Conservation (phyloP, 148 eudicot species). For the Pharnaceum exiguum region DNA sequence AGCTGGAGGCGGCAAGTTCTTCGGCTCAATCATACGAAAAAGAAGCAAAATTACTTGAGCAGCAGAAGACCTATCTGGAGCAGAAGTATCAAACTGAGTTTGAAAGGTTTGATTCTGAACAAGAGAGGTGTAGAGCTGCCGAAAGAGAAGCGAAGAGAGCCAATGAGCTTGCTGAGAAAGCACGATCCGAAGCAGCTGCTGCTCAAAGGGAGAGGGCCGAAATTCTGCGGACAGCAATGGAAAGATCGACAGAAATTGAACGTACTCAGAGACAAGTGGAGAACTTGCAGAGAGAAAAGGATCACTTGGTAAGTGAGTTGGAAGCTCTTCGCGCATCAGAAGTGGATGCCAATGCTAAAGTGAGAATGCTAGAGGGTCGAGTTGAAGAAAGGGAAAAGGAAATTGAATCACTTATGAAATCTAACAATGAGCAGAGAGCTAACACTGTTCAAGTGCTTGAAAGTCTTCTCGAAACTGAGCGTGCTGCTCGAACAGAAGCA, state of each 20-base stretch:
- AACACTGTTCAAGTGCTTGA: slow-evolving; percentile 73
- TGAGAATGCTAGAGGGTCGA: slow-evolving; percentile 59
- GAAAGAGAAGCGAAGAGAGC: slow-evolving; percentile 91
- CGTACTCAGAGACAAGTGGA: slow-evolving; percentile 72
- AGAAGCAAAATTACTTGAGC: slow-evolving; percentile 75
- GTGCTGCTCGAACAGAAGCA: slow-evolving; percentile 78
- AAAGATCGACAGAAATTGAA: slow-evolving; percentile 74
- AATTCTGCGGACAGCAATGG: slow-evolving; percentile 63
- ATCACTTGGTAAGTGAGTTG: slow-evolving; percentile 43
- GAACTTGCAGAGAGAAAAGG: slow-evolving; percentile 52
- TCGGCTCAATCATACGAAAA: slow-evolving; percentile 68
- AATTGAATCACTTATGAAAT: slow-evolving; percentile 63
- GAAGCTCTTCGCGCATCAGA: slow-evolving; percentile 59
- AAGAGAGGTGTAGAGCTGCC: slow-evolving; percentile 73
- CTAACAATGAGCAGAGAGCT: slow-evolving; percentile 77
- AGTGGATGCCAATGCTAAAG: slow-evolving; percentile 61
- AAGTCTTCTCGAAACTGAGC: slow-evolving; percentile 65
- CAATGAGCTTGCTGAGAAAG: slow-evolving; percentile 72
- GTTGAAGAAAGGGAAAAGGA: slow-evolving; percentile 90
- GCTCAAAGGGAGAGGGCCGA: slow-evolving; percentile 73
- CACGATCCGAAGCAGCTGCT: slow-evolving; percentile 67
- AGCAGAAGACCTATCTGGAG: slow-evolving; percentile 70
- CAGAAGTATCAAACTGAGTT: slow-evolving; percentile 75
- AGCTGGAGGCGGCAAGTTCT: slow-evolving; percentile 51
- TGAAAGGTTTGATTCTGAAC: slow-evolving; percentile 67